Conservation (phyloP, 2,329 filamentous ascomycete species). For the Diaporthe destruens region DNA sequence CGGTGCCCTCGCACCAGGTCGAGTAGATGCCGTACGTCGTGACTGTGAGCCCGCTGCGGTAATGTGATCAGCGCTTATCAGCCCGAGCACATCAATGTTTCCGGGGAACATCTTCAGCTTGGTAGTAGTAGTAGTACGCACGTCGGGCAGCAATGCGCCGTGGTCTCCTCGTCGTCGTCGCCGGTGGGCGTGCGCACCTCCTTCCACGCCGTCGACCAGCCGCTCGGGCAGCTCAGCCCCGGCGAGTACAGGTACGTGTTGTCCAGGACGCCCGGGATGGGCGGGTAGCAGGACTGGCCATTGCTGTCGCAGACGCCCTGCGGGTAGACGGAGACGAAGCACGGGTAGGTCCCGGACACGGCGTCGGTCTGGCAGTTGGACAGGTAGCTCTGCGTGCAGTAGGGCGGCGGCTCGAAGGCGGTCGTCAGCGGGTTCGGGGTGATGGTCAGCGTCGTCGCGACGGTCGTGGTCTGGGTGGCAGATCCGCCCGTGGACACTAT, state of each 20-base stretch:
- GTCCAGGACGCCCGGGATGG: slow-evolving; percentile 26
- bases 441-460: slow-evolving; percentile 21
- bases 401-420: slow-evolving; percentile 32
- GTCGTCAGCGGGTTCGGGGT: slow-evolving; percentile 36
- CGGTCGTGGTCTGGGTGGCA: slow-evolving; percentile 25
- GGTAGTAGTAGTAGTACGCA: slow-evolving; percentile 6
- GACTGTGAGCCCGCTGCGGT: slow-evolving; percentile 28
- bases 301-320: slow-evolving; percentile 33
- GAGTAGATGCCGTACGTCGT: slow-evolving; percentile 39
- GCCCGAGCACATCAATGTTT: too few relatives aligned
- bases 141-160: slow-evolving; percentile 40
- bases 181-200: slow-evolving; percentile 32
- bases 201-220: slow-evolving; percentile 37
- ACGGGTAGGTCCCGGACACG: slow-evolving; percentile 22
- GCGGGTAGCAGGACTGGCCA: slow-evolving; percentile 35
- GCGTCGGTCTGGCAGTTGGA: slow-evolving; percentile 37
- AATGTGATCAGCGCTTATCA: not conserved
- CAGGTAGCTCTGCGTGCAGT: slow-evolving; percentile 38
- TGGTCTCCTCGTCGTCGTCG: slow-evolving; percentile 30
- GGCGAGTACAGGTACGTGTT: slow-evolving; percentile 39
- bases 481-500: slow-evolving; percentile 19
- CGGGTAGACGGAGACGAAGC: slow-evolving; percentile 33
- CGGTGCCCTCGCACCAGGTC: slow-evolving; percentile 37
- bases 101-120: too few relatives aligned
- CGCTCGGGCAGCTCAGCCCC: slow-evolving; percentile 33